Percentiles rank a stretch among this genome's conserved stretches.
These are phyloP conservation scores for Aureobasidium uvarum DNA, from an alignment of 2,329 filamentous ascomycete species.

Conservation along the genomic window DNA sequence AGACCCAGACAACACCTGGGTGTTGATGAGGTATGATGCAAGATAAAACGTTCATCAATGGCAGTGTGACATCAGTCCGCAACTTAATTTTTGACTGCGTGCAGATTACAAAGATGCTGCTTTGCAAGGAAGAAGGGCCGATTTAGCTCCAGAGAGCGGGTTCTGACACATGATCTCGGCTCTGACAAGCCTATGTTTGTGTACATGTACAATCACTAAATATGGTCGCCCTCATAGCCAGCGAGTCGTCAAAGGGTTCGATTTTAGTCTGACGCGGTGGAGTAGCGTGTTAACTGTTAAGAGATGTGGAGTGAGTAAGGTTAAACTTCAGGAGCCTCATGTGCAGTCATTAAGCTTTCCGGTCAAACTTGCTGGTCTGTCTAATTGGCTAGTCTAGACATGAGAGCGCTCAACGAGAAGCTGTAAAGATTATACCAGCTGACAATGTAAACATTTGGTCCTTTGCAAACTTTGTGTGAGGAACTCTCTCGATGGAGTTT, in stretches of 20 bases:
- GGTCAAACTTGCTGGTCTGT: not conserved
- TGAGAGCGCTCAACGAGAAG: not conserved
- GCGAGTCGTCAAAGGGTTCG: not conserved
- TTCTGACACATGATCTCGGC: not conserved
- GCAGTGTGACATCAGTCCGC: conserved; percentile 11
- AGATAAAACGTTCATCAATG: not conserved
- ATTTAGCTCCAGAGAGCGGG: conserved; percentile 3
- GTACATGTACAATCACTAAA: not conserved
- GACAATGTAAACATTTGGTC: not conserved
- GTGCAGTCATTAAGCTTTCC: not conserved
- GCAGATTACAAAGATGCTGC: conserved; percentile 4
- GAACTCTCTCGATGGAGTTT: not conserved
- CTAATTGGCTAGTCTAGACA: not conserved
- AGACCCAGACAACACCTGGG: not conserved
- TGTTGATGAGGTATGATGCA: not conserved
- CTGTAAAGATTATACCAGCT: not conserved
- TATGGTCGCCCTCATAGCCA: not conserved
- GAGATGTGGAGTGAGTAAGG: not conserved
- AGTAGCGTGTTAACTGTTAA: not conserved
- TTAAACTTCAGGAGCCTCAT: not conserved
- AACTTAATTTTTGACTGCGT: not conserved
- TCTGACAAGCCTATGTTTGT: not conserved
- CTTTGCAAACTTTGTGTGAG: not conserved
- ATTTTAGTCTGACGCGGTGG: not conserved
- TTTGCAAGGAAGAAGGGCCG: conserved; percentile 9